Base-by-base conservation (phyloP, 2,329 filamentous ascomycete species). In the Thielaviopsis ethacetica region DNA sequence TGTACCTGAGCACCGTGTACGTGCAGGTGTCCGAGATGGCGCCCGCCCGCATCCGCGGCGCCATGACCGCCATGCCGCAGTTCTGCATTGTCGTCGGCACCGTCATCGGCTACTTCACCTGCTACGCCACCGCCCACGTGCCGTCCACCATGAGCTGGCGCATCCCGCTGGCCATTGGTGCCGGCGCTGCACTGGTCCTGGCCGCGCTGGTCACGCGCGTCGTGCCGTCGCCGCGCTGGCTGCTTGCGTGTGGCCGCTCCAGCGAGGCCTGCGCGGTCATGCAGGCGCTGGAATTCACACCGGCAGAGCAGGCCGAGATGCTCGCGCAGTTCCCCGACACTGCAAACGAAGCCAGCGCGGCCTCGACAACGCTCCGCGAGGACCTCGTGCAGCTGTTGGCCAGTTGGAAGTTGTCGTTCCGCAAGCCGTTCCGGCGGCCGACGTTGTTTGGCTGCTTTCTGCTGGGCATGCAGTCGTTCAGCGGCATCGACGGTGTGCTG, bases 1-100 rank as follows among this genome's bases (percentile, higher is more conserved):
- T 83, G 0, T 82, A 75, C 59, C 64, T 83, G 10, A 75, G 76
- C 13, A 78, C 73, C 2, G 73, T 80, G 3, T 71, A 68, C 53
- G 73, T 74, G 4, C 77, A 83, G 62, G 76, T 83, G 7, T 79
- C 78, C 21, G 81, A 84, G 64, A 81, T 84, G 44, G 76, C 79
- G 0, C 80, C 81, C 0, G 71, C 75, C 0, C 69, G 70, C 0
- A 66, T 72, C 15, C 71, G 81, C 24, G 80, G 79, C 1, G 68
- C 73, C 3, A 68, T 83, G 60, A 75, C 77, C 0, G 75, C 79
- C 0, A 65, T 75, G 0, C 76, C 78, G 1, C 79, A 83, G 62
- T 70, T 82, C n/a, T 62, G 76, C 1, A 77, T 76, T 38, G 75
- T 75, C 0, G 57, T 73, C 1, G 80, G 79, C 0, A 65, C 84